These are phyloP conservation scores for Alternaria sp. DNA, from an alignment of 2,329 filamentous ascomycete genomes.

Conservation along the genomic window DNA sequence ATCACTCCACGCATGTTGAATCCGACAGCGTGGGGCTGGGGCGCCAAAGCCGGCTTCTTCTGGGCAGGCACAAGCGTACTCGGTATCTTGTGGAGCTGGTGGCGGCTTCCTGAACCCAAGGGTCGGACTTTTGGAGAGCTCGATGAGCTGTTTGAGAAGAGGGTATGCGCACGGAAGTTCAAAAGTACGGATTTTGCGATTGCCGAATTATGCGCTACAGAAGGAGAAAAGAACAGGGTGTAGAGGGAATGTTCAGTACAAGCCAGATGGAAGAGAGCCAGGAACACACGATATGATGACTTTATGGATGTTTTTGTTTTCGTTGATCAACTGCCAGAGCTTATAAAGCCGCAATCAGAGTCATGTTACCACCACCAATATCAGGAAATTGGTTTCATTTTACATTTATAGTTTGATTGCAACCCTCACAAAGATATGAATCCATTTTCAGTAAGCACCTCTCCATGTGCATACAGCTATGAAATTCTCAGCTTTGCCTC, in stretches of 20 bases:
- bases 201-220: neutral
- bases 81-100: constrained; percentile 79
- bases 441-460: neutral
- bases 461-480: neutral
- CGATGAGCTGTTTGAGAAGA: constrained; percentile 76
- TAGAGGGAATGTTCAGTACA: neutral
- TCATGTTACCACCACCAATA: rapidly evolving
- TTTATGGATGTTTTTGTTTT: neutral
- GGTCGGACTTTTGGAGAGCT: constrained; percentile 83
- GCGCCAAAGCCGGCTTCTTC: constrained; percentile 84
- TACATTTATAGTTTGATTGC: no score
- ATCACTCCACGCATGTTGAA: constrained; percentile 68
- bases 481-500: neutral
- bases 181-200: neutral
- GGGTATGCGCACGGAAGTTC: constrained; percentile 29
- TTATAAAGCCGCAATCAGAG: neutral
- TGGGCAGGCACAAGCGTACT: constrained; percentile 79
- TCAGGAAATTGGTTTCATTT: neutral
- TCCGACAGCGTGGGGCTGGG: constrained; percentile 76
- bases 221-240: neutral
- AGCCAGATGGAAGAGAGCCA: neutral
- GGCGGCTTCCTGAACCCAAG: constrained; percentile 77
- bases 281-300: neutral
- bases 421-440: neutral
- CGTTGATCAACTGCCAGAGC: no score